Evolutionary conservation across 2,329 filamentous ascomycete species (phyloP).

Genomic region (Spiromastix sp.): DNA sequence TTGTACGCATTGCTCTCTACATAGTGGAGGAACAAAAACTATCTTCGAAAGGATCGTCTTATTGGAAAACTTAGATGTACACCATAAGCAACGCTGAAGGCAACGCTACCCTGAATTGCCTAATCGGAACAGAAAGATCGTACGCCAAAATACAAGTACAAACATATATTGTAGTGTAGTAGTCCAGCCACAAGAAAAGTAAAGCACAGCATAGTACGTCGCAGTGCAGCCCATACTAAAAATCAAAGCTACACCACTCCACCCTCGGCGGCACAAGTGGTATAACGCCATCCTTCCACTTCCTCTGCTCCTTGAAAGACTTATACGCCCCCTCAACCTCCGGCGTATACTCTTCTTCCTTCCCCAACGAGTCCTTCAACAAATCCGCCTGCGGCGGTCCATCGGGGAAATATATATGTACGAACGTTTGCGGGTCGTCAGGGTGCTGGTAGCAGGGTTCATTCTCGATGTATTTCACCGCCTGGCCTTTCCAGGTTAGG

Average conservation of each 20-base stretch:
- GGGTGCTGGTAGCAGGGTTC: constrained; percentile 42
- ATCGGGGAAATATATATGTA: constrained; percentile 62
- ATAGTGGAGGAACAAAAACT: too few relatives aligned
- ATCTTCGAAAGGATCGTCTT: too few relatives aligned
- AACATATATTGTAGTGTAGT: too few relatives aligned
- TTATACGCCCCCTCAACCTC: constrained; percentile 52
- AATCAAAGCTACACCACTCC: constrained; percentile 65
- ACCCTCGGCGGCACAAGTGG: constrained; percentile 67
- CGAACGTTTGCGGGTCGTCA: constrained; percentile 45
- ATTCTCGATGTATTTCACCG: constrained; percentile 48
- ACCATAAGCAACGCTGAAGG: too few relatives aligned
- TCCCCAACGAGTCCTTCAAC: constrained; percentile 41
- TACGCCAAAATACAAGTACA: too few relatives aligned
- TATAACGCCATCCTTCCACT: constrained; percentile 61
- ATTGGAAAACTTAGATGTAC: too few relatives aligned
- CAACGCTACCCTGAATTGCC: too few relatives aligned
- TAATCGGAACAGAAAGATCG: too few relatives aligned
- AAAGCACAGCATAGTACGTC: too few relatives aligned
- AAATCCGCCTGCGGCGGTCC: constrained; percentile 49
- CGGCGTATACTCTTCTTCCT: constrained; percentile 40
- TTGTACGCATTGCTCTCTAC: too few relatives aligned
- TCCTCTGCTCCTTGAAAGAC: constrained; percentile 53
- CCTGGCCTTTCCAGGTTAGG: constrained; percentile 52
- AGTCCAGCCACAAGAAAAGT: too few relatives aligned
- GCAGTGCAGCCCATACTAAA: constrained; percentile 44